A percentile compares a stretch with the other conserved stretches of the same genome.
phyloP scores from a whole-genome alignment of 768 basidiomycete species.

The Goffeauzyma gilvescens region DNA sequence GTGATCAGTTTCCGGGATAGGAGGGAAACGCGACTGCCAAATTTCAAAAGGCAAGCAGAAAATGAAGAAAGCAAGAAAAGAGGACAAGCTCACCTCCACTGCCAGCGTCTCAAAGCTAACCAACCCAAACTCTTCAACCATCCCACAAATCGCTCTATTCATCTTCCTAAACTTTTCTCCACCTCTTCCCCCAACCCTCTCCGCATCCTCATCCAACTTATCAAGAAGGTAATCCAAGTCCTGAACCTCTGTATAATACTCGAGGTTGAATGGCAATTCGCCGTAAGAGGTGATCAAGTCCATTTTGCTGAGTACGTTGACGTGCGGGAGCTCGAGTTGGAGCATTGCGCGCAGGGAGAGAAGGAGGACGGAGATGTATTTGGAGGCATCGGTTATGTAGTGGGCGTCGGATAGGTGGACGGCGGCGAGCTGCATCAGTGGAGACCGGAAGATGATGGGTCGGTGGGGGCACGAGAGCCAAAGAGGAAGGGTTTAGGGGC shows the following conservation, averaged over 20 bases:
- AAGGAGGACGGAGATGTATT: slow-evolving; percentile 80
- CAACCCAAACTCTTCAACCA: slow-evolving; percentile 82
- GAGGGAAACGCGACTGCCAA: background rate
- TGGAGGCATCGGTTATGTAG: slow-evolving; percentile 86
- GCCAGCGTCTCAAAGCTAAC: slow-evolving; percentile 94
- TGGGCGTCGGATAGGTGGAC: slow-evolving; percentile 94
- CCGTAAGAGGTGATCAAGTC: slow-evolving; percentile 81
- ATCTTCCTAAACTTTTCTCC: slow-evolving; percentile 50
- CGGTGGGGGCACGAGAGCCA: no score
- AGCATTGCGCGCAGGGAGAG: slow-evolving; percentile 89
- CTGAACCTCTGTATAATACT: slow-evolving; percentile 95
- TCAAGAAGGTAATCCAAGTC: slow-evolving; percentile 73
- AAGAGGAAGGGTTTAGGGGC: no score
- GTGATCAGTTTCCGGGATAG: background rate
- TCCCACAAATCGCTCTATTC: slow-evolving; percentile 72
- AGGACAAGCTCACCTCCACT: slow-evolving; percentile 62
- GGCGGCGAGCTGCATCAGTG: slow-evolving; percentile 57
- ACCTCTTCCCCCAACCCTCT: slow-evolving; percentile 42
- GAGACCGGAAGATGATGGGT: background rate
- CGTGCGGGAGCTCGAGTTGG: slow-evolving; percentile 92
- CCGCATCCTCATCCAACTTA: slow-evolving; percentile 41
- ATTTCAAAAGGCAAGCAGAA: background rate
- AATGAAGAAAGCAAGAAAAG: no score
- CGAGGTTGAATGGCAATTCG: slow-evolving; percentile 86
- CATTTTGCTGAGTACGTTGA: slow-evolving; percentile 91